Conservation (phyloP, 208 protist genomes). For the Crithidia thermophila region DNA sequence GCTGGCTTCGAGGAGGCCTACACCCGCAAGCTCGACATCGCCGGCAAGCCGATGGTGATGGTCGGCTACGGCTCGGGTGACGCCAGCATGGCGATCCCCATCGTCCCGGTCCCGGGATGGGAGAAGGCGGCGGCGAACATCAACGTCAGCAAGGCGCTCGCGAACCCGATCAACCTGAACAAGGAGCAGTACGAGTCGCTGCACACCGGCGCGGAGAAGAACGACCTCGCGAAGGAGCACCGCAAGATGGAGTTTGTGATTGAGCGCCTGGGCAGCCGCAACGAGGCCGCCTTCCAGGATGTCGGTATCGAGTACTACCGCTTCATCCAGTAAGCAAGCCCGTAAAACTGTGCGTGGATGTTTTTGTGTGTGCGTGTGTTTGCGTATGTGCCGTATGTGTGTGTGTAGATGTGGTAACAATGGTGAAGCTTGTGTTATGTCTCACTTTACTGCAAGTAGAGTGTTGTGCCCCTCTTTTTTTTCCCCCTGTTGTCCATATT, state of each 20-base stretch:
- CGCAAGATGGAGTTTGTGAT: conserved; percentile 86
- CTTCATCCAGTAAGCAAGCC: conserved; percentile 55
- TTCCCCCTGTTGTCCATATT: conserved; percentile 13
- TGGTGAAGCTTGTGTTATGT: not conserved
- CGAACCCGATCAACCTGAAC: conserved; percentile 71
- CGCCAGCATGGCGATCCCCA: conserved; percentile 88
- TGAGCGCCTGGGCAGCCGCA: conserved; percentile 72
- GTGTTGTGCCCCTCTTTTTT: not conserved
- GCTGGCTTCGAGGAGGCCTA: conserved; percentile 90
- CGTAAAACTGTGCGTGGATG: not conserved
- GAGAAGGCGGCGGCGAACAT: conserved; percentile 81
- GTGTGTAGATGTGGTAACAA: not conserved
- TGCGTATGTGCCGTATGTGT: not conserved
- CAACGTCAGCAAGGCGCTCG: conserved; percentile 71
- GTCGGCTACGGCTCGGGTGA: conserved; percentile 90
- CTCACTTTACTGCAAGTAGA: not conserved
- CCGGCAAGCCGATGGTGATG: conserved; percentile 88
- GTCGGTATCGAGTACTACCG: conserved; percentile 92
- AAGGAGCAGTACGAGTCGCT: conserved; percentile 86
- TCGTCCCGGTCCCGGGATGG: conserved; percentile 82
- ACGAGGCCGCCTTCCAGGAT: conserved; percentile 90
- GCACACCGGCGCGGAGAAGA: conserved; percentile 78
- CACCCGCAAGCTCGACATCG: conserved; percentile 79
- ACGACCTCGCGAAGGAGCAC: conserved; percentile 54
- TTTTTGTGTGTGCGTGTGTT: not conserved